Percentiles rank a stretch among this genome's conserved stretches.
Conservation (phyloP, 1,284 basidiomycete genomes). For the Sporisorium scitamineum region DNA sequence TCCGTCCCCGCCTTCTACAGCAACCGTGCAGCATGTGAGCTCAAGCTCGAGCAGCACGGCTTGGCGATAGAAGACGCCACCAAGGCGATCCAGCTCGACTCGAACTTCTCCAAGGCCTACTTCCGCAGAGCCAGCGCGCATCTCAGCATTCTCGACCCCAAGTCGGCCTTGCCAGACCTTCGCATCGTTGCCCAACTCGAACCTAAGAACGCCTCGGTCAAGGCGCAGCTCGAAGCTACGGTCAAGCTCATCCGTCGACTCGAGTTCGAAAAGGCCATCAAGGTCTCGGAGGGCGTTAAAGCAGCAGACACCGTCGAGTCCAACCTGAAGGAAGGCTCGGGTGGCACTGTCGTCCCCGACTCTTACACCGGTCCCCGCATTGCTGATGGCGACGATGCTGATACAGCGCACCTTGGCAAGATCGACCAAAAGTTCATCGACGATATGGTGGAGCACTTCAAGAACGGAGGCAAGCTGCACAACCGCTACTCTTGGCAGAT, state of each 20-base stretch:
- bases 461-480: constrained; percentile 86
- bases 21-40: constrained; percentile 67
- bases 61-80: constrained; percentile 69
- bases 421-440: constrained; percentile 79
- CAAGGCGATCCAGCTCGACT: constrained; percentile 88
- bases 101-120: constrained; percentile 90
- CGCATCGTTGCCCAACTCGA: constrained; percentile 80
- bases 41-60: constrained; percentile 68
- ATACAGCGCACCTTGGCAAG: constrained; percentile 73
- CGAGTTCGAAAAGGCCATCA: constrained; percentile 66
- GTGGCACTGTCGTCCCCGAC: constrained; percentile 45
- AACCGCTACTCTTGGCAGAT: constrained; percentile 91
- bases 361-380: constrained; percentile 62
- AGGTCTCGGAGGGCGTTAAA: constrained; percentile 58
- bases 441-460: constrained; percentile 91
- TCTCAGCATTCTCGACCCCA: constrained; percentile 79
- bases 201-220: constrained; percentile 84
- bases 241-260: constrained; percentile 82
- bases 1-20: constrained; percentile 57
- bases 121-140: constrained; percentile 92
- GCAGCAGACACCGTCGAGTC: constrained; percentile 52
- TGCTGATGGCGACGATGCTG: constrained; percentile 65
- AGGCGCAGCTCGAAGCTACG: constrained; percentile 84
- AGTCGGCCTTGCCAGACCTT: constrained; percentile 64
- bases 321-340: constrained; percentile 58